These are phyloP conservation scores for Talaromyces liani DNA, from an alignment of 495 filamentous ascomycete genomes.

Conservation along the genomic window DNA sequence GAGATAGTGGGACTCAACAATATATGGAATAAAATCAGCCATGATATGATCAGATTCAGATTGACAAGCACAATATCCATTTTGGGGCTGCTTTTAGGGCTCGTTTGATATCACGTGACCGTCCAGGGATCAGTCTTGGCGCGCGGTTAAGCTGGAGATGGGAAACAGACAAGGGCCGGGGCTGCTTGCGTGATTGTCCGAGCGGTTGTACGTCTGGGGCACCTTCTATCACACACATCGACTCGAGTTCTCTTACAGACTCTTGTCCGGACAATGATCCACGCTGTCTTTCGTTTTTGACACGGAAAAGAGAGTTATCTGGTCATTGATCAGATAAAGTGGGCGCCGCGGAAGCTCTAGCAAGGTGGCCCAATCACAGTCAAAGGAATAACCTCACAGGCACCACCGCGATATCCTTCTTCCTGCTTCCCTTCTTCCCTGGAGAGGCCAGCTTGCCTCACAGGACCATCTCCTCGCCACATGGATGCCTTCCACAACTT, in stretches of 20 bases:
- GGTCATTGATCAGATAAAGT: neutral
- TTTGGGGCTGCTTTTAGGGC: neutral
- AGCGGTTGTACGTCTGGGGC: neutral
- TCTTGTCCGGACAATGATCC: neutral
- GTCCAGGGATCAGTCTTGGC: neutral
- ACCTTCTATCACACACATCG: neutral
- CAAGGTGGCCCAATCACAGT: neutral
- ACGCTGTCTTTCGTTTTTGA: neutral
- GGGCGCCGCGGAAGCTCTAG: neutral
- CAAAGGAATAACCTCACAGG: conserved; percentile 5
- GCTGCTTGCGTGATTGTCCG: neutral
- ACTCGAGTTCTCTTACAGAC: neutral
- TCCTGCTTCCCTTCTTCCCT: neutral
- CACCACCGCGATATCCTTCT: neutral
- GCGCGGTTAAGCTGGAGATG: neutral
- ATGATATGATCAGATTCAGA: too few relatives aligned
- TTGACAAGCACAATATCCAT: too few relatives aligned
- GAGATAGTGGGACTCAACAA: too few relatives aligned
- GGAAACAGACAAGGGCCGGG: neutral
- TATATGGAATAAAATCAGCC: too few relatives aligned
- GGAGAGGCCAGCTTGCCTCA: conserved; percentile 6
- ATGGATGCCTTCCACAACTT: conserved; percentile 5
- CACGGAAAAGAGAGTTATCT: neutral
- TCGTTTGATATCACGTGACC: neutral
- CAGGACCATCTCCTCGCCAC: conserved; percentile 1